Conservation (phyloP, 495 filamentous ascomycete genomes). For the Penicillium angulare region DNA sequence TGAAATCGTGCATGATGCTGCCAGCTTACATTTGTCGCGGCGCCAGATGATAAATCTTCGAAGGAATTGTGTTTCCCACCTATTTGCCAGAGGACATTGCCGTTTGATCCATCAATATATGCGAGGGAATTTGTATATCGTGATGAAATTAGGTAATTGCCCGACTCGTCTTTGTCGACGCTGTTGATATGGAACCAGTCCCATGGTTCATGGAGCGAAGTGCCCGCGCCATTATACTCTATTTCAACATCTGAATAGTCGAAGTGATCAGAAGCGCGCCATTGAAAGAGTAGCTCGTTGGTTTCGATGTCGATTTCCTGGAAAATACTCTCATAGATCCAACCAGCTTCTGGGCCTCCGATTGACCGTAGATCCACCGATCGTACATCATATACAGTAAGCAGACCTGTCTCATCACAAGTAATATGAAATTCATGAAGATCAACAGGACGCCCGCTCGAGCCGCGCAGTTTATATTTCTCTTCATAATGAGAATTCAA, state of each 20-base stretch:
- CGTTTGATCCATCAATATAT: conserved; percentile 31
- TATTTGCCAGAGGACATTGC: conserved; percentile 41
- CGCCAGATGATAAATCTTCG: conserved; percentile 34
- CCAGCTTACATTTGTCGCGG: conserved; percentile 44
- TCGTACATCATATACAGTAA: conserved; percentile 47
- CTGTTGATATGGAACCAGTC: conserved; percentile 52
- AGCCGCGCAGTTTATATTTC: conserved; percentile 38
- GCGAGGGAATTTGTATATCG: conserved; percentile 39
- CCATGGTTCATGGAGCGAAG: too few relatives aligned
- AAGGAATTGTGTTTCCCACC: conserved; percentile 45
- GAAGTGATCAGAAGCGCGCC: conserved; percentile 40
- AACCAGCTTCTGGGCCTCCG: conserved; percentile 42
- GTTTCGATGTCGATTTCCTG: conserved; percentile 50
- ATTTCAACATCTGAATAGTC: too few relatives aligned
- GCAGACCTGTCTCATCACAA: conserved; percentile 47
- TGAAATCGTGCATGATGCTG: conserved; percentile 40
- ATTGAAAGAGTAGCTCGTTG: conserved; percentile 40
- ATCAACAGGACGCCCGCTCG: conserved; percentile 29
- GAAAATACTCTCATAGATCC: conserved; percentile 51
- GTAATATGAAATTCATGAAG: conserved; percentile 51
- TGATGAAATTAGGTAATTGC: conserved; percentile 45
- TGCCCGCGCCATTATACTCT: too few relatives aligned
- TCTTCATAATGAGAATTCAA: conserved; percentile 50
- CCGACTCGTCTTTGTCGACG: conserved; percentile 38
- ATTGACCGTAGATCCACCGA: conserved; percentile 38